Evolutionary conservation across 148 eudicot species (phyloP).

Genomic region (Arctostaphylos glauca): DNA sequence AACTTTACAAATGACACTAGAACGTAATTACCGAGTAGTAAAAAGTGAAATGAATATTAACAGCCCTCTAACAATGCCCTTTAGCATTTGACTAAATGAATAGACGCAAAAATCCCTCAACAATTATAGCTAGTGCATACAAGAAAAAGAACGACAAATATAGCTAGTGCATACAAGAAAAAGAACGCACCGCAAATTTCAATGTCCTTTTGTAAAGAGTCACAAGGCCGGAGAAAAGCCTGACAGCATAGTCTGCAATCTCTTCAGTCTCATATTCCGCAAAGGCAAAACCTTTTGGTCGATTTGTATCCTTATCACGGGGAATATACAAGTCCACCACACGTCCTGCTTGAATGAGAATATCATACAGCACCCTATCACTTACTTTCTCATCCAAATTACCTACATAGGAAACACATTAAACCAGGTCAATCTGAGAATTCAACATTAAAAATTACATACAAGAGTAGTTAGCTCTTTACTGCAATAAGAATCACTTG

Average conservation of each 20-base stretch:
- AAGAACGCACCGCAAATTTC: slow-evolving; percentile 66
- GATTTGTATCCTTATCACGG: slow-evolving; percentile 84
- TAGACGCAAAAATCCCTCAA: not conserved
- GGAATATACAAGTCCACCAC: slow-evolving; percentile 83
- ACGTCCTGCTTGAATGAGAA: slow-evolving; percentile 92
- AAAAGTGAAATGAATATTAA: not conserved
- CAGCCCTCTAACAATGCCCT: not conserved
- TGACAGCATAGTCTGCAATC: slow-evolving; percentile 87
- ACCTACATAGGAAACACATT: slow-evolving; percentile 37
- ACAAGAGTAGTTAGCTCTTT: not conserved
- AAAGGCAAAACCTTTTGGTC: slow-evolving; percentile 84
- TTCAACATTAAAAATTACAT: not conserved
- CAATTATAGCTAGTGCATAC: slow-evolving; percentile 5
- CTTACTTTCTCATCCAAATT: slow-evolving; percentile 85
- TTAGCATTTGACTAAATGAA: slow-evolving; percentile 4
- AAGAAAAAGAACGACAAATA: slow-evolving; percentile 19
- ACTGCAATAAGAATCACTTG: not conserved
- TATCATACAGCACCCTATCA: slow-evolving; percentile 90
- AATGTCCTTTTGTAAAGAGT: slow-evolving; percentile 77
- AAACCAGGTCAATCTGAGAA: not conserved
- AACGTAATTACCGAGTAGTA: not conserved
- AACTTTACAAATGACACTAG: slow-evolving; percentile 1
- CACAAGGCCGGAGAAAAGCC: slow-evolving; percentile 86
- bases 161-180: not conserved
- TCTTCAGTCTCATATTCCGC: slow-evolving; percentile 88